phyloP scores from a whole-genome alignment of 78 protist species.

The Tieghemostelium lacteum region DNA sequence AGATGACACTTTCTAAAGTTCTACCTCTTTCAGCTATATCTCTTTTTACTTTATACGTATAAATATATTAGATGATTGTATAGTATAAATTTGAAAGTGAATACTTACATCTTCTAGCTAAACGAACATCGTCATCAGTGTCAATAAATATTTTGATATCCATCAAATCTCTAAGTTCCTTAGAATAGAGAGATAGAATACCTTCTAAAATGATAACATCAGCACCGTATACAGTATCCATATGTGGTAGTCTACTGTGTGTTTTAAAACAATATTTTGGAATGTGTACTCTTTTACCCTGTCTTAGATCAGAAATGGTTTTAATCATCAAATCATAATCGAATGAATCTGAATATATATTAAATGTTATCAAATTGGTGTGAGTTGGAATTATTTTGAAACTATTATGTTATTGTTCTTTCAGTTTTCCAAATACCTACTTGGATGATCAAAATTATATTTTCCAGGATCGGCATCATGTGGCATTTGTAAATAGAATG shows the following conservation, averaged over 20 bases:
- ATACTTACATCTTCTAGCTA: constrained; percentile 82
- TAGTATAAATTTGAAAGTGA: background rate
- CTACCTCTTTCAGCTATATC: constrained; percentile 89
- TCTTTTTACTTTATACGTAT: constrained; percentile 62
- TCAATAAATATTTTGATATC: constrained; percentile 91
- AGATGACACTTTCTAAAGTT: constrained; percentile 74
- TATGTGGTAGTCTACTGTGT: constrained; percentile 59
- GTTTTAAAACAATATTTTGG: constrained; percentile 86
- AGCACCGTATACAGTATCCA: constrained; percentile 67
- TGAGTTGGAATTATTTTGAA: background rate
- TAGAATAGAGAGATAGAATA: constrained; percentile 78
- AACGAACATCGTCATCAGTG: constrained; percentile 87
- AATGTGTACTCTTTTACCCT: constrained; percentile 77
- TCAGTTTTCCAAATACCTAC: background rate
- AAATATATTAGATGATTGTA: background rate
- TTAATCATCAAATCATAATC: constrained; percentile 75
- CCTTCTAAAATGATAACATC: constrained; percentile 91
- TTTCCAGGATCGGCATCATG: constrained; percentile 30
- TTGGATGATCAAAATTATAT: constrained; percentile 88
- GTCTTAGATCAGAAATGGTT: constrained; percentile 59
- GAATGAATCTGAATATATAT: constrained; percentile 53
- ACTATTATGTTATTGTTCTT: background rate
- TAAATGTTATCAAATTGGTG: background rate
- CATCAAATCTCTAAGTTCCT: constrained; percentile 70
- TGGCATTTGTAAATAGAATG: constrained; percentile 71